Percentiles rank a stretch among this genome's conserved stretches.
phyloP scores from a whole-genome alignment of 108 stramenopile genomes.

The Fragilaria crotonensis region DNA sequence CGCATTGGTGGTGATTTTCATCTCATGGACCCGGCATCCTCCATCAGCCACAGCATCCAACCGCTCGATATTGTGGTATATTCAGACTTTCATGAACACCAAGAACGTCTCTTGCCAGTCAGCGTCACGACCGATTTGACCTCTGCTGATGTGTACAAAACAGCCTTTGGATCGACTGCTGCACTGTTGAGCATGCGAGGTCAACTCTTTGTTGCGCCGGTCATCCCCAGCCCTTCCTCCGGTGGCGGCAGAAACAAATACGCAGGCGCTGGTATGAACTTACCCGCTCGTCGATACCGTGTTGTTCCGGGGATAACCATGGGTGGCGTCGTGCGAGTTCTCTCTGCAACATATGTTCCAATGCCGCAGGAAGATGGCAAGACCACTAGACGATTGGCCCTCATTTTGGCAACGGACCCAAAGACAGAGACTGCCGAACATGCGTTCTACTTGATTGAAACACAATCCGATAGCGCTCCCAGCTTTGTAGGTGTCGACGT shows the following conservation, averaged over 20 bases:
- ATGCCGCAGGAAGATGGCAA: conserved; percentile 16
- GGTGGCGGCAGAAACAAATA: too few species aligned
- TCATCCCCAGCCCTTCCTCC: too few species aligned
- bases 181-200: conserved; percentile 48
- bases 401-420: conserved; percentile 69
- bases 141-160: conserved; percentile 35
- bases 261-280: conserved; percentile 37
- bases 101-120: conserved; percentile 49
- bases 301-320: conserved; percentile 51
- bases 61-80: conserved; percentile 48
- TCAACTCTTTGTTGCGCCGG: conserved; percentile 54
- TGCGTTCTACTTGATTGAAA: conserved; percentile 61
- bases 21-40: conserved; percentile 12
- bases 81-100: conserved; percentile 57
- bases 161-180: conserved; percentile 32
- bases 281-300: conserved; percentile 53
- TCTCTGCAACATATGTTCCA: conserved; percentile 41
- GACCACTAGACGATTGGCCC: conserved; percentile 24
- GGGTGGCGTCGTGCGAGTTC: conserved; percentile 45
- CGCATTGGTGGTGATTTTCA: conserved; percentile 68
- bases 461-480: conserved; percentile 24
- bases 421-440: conserved; percentile 56
- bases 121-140: conserved; percentile 16
- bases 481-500: conserved; percentile 28
- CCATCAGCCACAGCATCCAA: conserved; percentile 12